Conservation (phyloP, 768 basidiomycete species). For the Suillus plorans region DNA sequence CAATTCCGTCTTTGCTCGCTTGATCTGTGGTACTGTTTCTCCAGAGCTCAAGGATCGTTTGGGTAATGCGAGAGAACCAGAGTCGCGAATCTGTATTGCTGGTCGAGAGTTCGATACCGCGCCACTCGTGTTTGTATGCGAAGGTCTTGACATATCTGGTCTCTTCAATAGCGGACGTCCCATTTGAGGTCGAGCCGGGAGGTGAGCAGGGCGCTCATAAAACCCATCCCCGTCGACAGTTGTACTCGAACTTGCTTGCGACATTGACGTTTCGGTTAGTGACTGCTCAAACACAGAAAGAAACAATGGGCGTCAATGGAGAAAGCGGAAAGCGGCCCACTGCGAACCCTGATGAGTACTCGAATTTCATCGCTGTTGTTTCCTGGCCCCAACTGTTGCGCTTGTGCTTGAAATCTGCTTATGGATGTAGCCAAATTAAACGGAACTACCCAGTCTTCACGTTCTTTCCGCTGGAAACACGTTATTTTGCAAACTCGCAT, state of each 20-base stretch:
- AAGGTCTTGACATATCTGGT: conserved; percentile 16
- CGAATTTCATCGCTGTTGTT: conserved; percentile 33
- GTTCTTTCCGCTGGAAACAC: conserved; percentile 41
- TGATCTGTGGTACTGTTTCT: conserved; percentile 36
- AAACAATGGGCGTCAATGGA: conserved; percentile 38
- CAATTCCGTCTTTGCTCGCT: conserved; percentile 29
- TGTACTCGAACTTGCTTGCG: conserved; percentile 14
- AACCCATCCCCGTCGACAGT: conserved; percentile 14
- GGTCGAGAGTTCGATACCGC: conserved; percentile 12
- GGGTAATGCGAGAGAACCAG: conserved; percentile 16
- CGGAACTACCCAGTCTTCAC: conserved; percentile 43
- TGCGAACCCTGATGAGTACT: conserved; percentile 58
- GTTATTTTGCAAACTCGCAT: conserved; percentile 23
- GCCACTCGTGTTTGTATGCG: conserved; percentile 9
- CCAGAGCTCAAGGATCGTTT: conserved; percentile 26
- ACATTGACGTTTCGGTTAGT: conserved; percentile 24
- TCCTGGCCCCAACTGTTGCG: conserved; percentile 22
- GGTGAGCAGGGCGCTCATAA: conserved; percentile 25
- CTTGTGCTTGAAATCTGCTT: conserved; percentile 29
- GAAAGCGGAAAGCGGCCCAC: conserved; percentile 38
- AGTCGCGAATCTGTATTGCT: conserved; percentile 8
- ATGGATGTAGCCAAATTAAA: conserved; percentile 38
- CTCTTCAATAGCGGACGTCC: conserved; percentile 15
- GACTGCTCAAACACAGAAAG: conserved; percentile 47
- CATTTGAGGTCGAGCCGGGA: conserved; percentile 24